Evolutionary conservation across 352 stramenopile genomes (phyloP).

Genomic region (Pythium oligandrum): DNA sequence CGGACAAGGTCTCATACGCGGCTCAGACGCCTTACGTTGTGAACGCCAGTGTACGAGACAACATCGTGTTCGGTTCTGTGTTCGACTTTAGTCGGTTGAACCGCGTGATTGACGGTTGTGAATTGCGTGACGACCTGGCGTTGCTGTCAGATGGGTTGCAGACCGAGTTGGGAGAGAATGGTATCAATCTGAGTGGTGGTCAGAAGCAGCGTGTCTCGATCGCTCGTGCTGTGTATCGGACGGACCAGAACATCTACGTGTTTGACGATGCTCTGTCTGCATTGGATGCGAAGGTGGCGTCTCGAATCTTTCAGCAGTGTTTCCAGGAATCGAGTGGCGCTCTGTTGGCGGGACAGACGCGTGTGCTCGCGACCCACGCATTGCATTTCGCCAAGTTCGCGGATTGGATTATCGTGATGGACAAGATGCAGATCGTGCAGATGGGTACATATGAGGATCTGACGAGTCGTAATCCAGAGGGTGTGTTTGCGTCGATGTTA

Average conservation of each 20-base stretch:
- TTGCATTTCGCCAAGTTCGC: conserved; percentile 47
- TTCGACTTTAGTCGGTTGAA: conserved; percentile 36
- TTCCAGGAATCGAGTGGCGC: conserved; percentile 32
- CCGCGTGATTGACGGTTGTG: conserved; percentile 47
- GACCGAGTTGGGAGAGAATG: conserved; percentile 58
- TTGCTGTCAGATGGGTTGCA: conserved; percentile 46
- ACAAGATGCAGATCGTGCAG: conserved; percentile 54
- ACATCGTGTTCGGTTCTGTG: conserved; percentile 83
- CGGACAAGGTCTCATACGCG: conserved; percentile 68
- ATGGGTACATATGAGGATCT: conserved; percentile 60
- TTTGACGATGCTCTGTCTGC: conserved; percentile 66
- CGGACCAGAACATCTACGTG: conserved; percentile 49
- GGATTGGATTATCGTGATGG: conserved; percentile 75
- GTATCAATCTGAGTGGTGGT: conserved; percentile 53
- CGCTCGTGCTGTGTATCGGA: conserved; percentile 55
- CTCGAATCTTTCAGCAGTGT: conserved; percentile 46
- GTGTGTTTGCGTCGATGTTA: conserved; percentile 42
- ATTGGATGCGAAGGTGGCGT: conserved; percentile 44
- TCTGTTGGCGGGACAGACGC: conserved; percentile 41
- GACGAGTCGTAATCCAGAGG: conserved; percentile 27
- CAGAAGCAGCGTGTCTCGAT: conserved; percentile 71
- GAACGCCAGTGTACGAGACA: conserved; percentile 89
- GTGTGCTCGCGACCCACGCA: conserved; percentile 47
- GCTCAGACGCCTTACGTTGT: conserved; percentile 91
- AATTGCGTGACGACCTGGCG: conserved; percentile 44